Conservation (phyloP, 768 basidiomycete genomes). For the Suillus plorans region DNA sequence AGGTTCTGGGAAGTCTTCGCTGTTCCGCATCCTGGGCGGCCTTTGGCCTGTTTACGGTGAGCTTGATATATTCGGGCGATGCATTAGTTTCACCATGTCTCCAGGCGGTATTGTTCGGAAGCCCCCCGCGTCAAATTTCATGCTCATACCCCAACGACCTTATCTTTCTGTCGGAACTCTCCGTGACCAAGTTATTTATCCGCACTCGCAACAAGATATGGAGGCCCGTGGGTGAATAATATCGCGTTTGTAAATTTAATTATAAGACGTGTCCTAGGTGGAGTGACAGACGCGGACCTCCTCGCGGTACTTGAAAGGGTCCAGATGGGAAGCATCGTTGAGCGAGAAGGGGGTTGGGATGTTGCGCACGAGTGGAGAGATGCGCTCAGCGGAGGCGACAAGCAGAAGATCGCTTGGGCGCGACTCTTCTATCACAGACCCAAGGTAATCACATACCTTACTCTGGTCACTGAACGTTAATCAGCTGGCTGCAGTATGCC, state of each 20-base stretch:
- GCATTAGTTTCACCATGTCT: slow-evolving; percentile 15
- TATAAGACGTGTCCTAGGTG: slow-evolving; percentile 41
- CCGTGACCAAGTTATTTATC: slow-evolving; percentile 96
- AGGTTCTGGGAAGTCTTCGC: slow-evolving; percentile 87
- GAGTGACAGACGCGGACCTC: slow-evolving; percentile 74
- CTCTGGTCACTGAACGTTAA: slow-evolving; percentile 1
- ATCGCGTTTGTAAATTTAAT: not conserved
- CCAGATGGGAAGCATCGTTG: slow-evolving; percentile 83
- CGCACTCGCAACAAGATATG: slow-evolving; percentile 83
- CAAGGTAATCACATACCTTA: slow-evolving; percentile 51
- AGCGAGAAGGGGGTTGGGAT: slow-evolving; percentile 97
- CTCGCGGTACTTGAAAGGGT: slow-evolving; percentile 71
- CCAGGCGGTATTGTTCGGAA: slow-evolving; percentile 79
- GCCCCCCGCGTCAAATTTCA: slow-evolving; percentile 85
- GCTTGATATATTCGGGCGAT: not conserved
- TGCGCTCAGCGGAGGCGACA: slow-evolving; percentile 90
- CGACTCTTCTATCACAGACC: slow-evolving; percentile 94
- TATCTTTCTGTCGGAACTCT: slow-evolving; percentile 94
- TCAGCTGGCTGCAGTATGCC: slow-evolving; percentile 65
- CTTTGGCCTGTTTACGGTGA: slow-evolving; percentile 81
- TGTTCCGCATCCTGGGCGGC: slow-evolving; percentile 95
- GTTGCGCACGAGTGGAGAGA: slow-evolving; percentile 90
- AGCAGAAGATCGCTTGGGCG: slow-evolving; percentile 98
- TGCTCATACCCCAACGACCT: slow-evolving; percentile 93
- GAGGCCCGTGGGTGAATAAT: slow-evolving; percentile 52